phyloP scores from a whole-genome alignment of 495 filamentous ascomycete genomes.

The Cercophora samala region DNA sequence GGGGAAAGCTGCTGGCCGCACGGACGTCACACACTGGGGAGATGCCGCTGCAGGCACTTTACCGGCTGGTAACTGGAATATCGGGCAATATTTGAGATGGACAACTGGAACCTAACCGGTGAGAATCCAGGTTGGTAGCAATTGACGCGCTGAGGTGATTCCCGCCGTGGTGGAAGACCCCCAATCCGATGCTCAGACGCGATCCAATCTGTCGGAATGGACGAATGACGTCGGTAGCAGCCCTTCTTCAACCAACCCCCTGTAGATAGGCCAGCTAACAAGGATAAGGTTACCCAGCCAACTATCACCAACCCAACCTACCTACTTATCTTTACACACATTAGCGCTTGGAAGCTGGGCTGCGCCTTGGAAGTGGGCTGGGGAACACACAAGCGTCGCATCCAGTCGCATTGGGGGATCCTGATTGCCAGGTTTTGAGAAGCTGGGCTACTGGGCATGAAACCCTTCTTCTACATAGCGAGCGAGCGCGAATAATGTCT shows the following conservation, averaged over 20 bases:
- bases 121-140: neutral
- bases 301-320: too few relatives aligned
- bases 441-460: neutral
- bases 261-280: neutral
- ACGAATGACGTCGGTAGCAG: neutral
- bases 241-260: neutral
- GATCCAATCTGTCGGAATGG: neutral
- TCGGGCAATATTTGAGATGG: too few relatives aligned
- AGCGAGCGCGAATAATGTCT: neutral
- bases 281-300: conserved; percentile 41
- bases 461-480: too few relatives aligned
- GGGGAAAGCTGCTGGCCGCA: neutral
- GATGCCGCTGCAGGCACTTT: conserved; percentile 10
- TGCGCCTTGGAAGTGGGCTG: neutral
- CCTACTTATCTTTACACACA: conserved; percentile 23
- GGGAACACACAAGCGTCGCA: neutral
- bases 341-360: conserved; percentile 1
- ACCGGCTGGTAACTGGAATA: neutral
- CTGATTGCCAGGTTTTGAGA: neutral
- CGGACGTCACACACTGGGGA: neutral
- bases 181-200: neutral
- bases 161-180: neutral
- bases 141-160: neutral
- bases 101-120: too few relatives aligned
- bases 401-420: conserved; percentile 11